Conservation (phyloP, 2,329 filamentous ascomycete genomes). For the Botrytis squamosa region DNA sequence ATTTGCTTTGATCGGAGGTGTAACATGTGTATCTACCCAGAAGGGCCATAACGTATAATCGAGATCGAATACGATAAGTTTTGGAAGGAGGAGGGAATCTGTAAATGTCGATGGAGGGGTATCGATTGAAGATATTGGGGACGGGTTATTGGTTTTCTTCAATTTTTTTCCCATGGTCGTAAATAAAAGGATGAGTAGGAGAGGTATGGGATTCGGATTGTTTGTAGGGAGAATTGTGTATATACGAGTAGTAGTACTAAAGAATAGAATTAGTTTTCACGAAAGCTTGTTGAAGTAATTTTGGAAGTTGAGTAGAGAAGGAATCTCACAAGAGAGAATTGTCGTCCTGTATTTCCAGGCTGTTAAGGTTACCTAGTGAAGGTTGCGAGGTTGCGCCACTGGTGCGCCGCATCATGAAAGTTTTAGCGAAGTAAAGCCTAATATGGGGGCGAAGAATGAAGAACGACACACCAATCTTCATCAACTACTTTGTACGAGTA, state of each 20-base stretch:
- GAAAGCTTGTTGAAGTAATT: too few species aligned
- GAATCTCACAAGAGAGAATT: too few species aligned
- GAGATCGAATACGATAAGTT: slow-evolving; percentile 87
- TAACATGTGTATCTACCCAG: slow-evolving; percentile 93
- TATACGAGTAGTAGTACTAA: not conserved
- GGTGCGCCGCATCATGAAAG: not conserved
- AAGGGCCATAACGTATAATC: slow-evolving; percentile 99
- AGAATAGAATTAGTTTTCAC: not conserved
- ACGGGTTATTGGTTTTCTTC: slow-evolving; percentile 24
- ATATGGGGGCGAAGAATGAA: not conserved
- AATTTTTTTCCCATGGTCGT: slow-evolving; percentile 33
- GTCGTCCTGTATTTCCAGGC: not conserved
- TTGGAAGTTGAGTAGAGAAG: too few species aligned
- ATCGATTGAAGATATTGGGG: slow-evolving; percentile 20
- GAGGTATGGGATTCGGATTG: slow-evolving; percentile 4
- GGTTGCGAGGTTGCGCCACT: not conserved
- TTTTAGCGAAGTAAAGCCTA: slow-evolving; percentile 3
- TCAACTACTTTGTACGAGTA: not conserved
- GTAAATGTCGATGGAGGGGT: slow-evolving; percentile 33
- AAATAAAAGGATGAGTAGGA: slow-evolving; percentile 19
- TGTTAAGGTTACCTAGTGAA: not conserved
- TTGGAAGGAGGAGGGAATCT: slow-evolving; percentile 39
- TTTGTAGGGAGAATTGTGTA: not conserved
- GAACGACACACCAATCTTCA: too few species aligned
- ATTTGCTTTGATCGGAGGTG: slow-evolving; percentile 62